Percentiles rank a stretch among this genome's conserved stretches.
Conservation (phyloP, 176 grass and related monocot species). For the Oryza rufipogon region DNA sequence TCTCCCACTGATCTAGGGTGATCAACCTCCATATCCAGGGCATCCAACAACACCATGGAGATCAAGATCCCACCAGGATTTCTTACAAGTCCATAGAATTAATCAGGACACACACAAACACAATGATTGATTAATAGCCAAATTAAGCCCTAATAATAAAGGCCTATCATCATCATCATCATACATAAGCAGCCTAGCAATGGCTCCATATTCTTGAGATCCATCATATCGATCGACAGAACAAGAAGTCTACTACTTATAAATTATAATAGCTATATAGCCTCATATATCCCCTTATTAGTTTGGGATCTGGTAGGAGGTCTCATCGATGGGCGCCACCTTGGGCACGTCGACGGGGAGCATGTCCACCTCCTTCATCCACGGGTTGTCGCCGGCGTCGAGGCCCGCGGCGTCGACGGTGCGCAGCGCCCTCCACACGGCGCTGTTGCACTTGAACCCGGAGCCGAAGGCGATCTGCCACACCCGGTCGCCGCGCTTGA, state of each 20-base stretch:
- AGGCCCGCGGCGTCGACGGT: slow-evolving; percentile 39
- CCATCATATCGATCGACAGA: neutral
- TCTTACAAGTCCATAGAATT: neutral
- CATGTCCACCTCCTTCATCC: slow-evolving; percentile 58
- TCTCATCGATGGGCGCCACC: slow-evolving; percentile 58
- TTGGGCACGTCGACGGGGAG: slow-evolving; percentile 72
- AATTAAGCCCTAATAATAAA: slow-evolving; percentile 22
- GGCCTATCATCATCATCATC: slow-evolving; percentile 1
- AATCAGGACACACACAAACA: neutral
- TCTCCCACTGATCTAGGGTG: neutral
- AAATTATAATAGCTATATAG: neutral
- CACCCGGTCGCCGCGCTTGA: slow-evolving; percentile 60
- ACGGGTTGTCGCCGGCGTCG: slow-evolving; percentile 51
- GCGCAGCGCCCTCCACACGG: slow-evolving; percentile 71
- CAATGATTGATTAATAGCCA: neutral
- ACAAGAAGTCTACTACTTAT: neutral
- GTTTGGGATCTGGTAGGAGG: slow-evolving; percentile 42
- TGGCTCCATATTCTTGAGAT: neutral
- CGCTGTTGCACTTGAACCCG: slow-evolving; percentile 86
- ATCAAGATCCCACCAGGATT: neutral
- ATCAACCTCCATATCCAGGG: neutral
- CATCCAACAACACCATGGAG: neutral
- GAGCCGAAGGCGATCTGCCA: slow-evolving; percentile 92
- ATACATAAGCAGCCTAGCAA: neutral
- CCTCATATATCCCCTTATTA: neutral